Evolutionary conservation across 768 basidiomycete genomes (phyloP).

Genomic region (Lactarius sanguifluus): DNA sequence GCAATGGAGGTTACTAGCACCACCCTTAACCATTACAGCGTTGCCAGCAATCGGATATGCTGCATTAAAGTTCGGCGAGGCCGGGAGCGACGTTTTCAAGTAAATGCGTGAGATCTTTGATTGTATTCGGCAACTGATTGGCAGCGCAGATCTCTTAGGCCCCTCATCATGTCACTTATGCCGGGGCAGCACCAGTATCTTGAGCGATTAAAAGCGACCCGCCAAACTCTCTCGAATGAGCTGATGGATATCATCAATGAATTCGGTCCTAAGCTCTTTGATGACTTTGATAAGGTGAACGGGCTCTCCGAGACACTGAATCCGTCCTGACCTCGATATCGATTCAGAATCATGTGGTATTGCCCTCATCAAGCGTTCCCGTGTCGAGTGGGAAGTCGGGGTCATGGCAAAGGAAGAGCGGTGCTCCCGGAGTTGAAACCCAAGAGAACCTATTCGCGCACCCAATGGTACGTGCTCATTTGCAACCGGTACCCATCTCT

Average conservation of each 20-base stretch:
- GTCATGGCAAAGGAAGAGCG: constrained; percentile 72
- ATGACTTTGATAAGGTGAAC: constrained; percentile 79
- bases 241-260: constrained; percentile 81
- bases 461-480: constrained; percentile 63
- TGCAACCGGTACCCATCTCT: background rate
- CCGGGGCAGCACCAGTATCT: constrained; percentile 86
- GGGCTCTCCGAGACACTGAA: background rate
- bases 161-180: constrained; percentile 79
- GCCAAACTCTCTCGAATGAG: constrained; percentile 75
- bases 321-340: constrained; percentile 10
- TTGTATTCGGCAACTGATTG: constrained; percentile 20
- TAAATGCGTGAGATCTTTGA: constrained; percentile 41
- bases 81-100: constrained; percentile 96
- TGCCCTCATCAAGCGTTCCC: constrained; percentile 78
- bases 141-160: constrained; percentile 74
- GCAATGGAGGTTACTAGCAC: constrained; percentile 67
- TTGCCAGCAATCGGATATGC: constrained; percentile 89
- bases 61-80: constrained; percentile 94
- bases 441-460: constrained; percentile 84
- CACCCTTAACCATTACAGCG: constrained; percentile 66
- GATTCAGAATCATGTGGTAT: constrained; percentile 53
- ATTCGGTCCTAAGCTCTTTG: constrained; percentile 82
- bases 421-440: constrained; percentile 72
- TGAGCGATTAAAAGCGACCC: constrained; percentile 68
- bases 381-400: constrained; percentile 72